A percentile compares a stretch with the other conserved stretches of the same genome.
Evolutionary conservation across 768 basidiomycete species (phyloP).

Genomic region (Hericium coralloides): DNA sequence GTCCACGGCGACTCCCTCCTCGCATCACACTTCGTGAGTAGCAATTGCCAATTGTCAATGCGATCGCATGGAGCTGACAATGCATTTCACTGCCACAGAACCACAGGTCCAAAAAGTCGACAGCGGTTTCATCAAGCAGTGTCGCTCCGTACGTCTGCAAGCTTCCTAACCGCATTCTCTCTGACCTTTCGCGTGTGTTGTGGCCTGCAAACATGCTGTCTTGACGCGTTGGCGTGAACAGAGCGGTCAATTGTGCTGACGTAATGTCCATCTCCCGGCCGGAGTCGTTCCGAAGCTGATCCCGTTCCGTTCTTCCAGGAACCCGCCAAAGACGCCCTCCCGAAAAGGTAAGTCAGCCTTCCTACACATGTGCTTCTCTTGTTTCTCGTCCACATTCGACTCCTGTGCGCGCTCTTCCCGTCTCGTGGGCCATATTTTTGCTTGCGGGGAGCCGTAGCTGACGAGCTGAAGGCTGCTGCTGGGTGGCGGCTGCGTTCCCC

Average conservation of each 20-base stretch:
- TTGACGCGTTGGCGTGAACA: neutral
- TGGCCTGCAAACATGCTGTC: neutral
- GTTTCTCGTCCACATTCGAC: neutral
- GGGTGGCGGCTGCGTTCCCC: too few relatives aligned
- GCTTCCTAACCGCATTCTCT: neutral
- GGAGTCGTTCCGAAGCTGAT: neutral
- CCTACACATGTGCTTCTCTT: neutral
- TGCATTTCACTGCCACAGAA: too few relatives aligned
- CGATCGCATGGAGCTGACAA: too few relatives aligned
- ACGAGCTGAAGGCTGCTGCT: neutral
- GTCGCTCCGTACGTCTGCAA: neutral
- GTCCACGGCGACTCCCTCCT: neutral
- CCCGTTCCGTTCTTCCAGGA: conserved; percentile 9
- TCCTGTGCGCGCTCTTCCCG: neutral
- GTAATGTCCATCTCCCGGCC: conserved; percentile 2
- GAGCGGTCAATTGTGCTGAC: conserved; percentile 1
- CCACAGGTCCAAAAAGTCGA: neutral
- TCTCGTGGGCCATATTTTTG: neutral
- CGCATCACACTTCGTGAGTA: too few relatives aligned
- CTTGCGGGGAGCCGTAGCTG: neutral
- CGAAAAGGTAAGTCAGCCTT: conserved; percentile 11
- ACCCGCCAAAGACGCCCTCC: conserved; percentile 11
- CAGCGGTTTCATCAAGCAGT: neutral
- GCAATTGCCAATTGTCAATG: too few relatives aligned
- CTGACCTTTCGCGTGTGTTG: neutral